Percentiles rank a stretch among this genome's conserved stretches.
Evolutionary conservation across 176 grass and related monocot species (phyloP).

Genomic region (Triticum urartu): DNA sequence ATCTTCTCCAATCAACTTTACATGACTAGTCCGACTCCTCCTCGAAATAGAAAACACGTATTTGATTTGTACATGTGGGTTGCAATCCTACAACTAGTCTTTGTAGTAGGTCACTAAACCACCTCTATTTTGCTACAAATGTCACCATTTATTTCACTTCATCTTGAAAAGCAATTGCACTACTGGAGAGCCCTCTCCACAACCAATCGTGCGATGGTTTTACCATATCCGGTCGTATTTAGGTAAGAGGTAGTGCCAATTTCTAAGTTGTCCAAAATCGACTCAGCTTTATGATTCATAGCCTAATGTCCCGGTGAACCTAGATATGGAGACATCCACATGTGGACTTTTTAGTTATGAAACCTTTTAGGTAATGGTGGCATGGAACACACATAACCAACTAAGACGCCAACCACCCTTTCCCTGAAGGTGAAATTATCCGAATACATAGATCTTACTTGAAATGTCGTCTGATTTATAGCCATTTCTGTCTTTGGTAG

Average conservation of each 20-base stretch:
- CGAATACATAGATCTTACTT: conserved; percentile 20
- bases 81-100: neutral
- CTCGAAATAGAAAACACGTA: too few relatives aligned
- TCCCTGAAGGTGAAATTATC: neutral
- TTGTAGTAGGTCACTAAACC: neutral
- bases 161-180: neutral
- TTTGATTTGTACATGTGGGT: neutral
- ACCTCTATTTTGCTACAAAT: neutral
- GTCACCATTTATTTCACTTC: neutral
- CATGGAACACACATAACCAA: conserved; percentile 4
- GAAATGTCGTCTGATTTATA: neutral
- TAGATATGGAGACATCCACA: neutral
- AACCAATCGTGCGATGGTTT: conserved; percentile 5
- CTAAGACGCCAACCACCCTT: conserved; percentile 8
- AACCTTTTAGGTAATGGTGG: conserved; percentile 26
- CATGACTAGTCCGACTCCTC: too few relatives aligned
- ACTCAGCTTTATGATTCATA: neutral
- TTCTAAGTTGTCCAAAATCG: neutral
- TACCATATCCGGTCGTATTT: neutral
- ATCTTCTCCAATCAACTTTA: too few relatives aligned
- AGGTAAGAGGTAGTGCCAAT: neutral
- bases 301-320: conserved; percentile 23
- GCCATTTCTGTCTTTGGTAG: neutral
- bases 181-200: neutral
- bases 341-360: neutral